Evolutionary conservation across 2,329 filamentous ascomycete species (phyloP), one percentile per base, ranked within the genome.

Genomic region (Chaetomium olivaceum): DNA sequence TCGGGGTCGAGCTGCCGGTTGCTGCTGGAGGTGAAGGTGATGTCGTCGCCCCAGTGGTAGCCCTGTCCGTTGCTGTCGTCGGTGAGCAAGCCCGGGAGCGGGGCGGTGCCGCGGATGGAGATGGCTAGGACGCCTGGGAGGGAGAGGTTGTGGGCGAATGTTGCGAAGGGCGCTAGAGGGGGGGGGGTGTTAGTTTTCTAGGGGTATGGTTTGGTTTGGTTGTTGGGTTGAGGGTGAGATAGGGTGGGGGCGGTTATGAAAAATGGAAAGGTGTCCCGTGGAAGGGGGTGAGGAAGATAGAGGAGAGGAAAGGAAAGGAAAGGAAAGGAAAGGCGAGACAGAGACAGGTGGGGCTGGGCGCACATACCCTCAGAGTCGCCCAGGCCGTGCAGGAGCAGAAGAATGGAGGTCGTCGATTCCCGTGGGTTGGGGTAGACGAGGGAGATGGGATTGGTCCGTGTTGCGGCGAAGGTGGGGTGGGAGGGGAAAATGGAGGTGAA

Each of bases 121-220:
- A 97, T 85, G 72, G 88, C 87, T 64, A 89, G 84, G 61, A 93
- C 93, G 73, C 93, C 91, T 0, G 92, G 92, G 3, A 96, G 85
- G 67, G 84, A 82, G 67, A 96, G 79, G 70, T 86, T 87, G 64
- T 82, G 81, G 23, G 88, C 91, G 67, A 96, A 90, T 54, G 79
- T 79, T 66, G 86, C 83, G 76, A 95, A 96, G 43, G 90, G 82
- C 3, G 76, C 73, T 66, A n/a, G n/a, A n/a, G n/a, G 91, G 6
- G 48, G 9, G 39, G 23, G 39, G 27, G 39, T 8, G 25, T 27
- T 29, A 19, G 36, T 11, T 58, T 57, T 58, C 27, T 58, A 9
- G 31, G 31, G 31, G 31, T 8, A 33, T 8, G 7, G 31, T 6
- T 29, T 29, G 27, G 27, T 29, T 46, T 25, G 23, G 21, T 36